Base-by-base conservation (phyloP, 2,329 filamentous ascomycete genomes). In the Salinomyces thailandicus region DNA sequence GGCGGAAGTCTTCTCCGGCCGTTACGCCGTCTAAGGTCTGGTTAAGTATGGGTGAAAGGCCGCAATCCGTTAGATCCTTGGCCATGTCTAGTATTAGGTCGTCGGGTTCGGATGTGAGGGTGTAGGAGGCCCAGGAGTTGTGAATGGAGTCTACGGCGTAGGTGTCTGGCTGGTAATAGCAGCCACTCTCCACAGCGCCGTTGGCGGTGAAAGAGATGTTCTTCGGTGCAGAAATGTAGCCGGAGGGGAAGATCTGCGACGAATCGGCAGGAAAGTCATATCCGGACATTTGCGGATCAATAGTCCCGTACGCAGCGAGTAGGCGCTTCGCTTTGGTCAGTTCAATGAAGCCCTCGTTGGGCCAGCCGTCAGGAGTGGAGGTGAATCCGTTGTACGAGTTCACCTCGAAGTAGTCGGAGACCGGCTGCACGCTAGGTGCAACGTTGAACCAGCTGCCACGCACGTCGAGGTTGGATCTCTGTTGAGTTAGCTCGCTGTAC, bases 351-450 rank as follows among this genome's bases (percentile, higher is more conserved):
- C 67, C 64, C 45, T 74, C 69, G n/a, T 68, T 71, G 0, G 77
- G 77, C 77, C 77, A 81, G 8, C 77, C 77, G 55, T 77, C 66
- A 1, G 62, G 51, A 1, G 75, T 79, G 14, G 62, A 63, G 2
- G 51, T 29, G 5, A 55, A 47, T 13, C 63, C 60, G 3, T 56
- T 46, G 8, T 47, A 32, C 27, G 60, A 47, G 18, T 55, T 49
- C 6, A 65, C 50, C 1, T 62, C 60, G 5, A 73, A 77, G 47
- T 78, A 81, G 16, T 67, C 63, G 3, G 56, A 45, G 14, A 68
- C 60, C 1, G 74, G 72, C 24, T 62, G 59, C 34, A 67, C 63
- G 19, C 49, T 55, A 13, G 50, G 41, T 12, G 63, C 60, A 5
- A 48, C 45, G 5, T 60, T 53, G 45, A 69, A 75, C 77, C 77